Base-by-base conservation (phyloP, 805 yeast genomes). In the Candida nanaspora region DNA sequence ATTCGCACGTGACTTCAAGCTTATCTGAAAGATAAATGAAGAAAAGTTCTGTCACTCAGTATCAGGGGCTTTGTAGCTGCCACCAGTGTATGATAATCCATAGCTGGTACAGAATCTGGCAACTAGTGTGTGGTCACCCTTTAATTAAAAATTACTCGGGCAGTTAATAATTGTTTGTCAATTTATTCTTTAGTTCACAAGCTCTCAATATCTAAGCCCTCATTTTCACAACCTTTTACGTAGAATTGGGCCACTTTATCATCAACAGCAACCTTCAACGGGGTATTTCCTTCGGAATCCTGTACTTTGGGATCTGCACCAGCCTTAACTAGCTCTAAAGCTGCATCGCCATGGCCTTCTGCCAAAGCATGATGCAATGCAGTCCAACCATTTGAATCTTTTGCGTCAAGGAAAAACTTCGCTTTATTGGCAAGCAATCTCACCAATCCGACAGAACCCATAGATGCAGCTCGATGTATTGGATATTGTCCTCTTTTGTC, bases 311-410 rank as follows among this genome's bases (percentile, higher is more conserved):
- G 57, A 48, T 84, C 87, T 0, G 95, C 96, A 0, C 91, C 91
- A 5, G 70, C 64, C 39, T 70, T 68, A 2, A 80, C 78, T 36
- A 89, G 62, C 27, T 66, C 52, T 1, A 78, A 66, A 0, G 85
- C 95, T 10, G 77, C 76, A 43, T 85, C 95, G 1, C 82, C 88
- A 50, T 80, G 81, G 0, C 96, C 96, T 60, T 89, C 98, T 0
- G 95, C 87, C 41, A 83, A 62, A 0, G 97, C 96, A 60, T 86
- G 95, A 57, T 86, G 95, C 44, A 91, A 57, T 1, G 96, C 80
- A 0, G 95, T 83, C 88, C 93, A 86, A 0, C 95, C 93, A 40
- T 71, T 70, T 11, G 49, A 47, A 54, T 89, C 97, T 30, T 74
- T 72, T 3, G 80, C 69, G 51, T 87, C 84, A 19, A 88, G 57